Base-by-base conservation (phyloP, 1,284 basidiomycete genomes). In the Ganoderma leucocontextum region DNA sequence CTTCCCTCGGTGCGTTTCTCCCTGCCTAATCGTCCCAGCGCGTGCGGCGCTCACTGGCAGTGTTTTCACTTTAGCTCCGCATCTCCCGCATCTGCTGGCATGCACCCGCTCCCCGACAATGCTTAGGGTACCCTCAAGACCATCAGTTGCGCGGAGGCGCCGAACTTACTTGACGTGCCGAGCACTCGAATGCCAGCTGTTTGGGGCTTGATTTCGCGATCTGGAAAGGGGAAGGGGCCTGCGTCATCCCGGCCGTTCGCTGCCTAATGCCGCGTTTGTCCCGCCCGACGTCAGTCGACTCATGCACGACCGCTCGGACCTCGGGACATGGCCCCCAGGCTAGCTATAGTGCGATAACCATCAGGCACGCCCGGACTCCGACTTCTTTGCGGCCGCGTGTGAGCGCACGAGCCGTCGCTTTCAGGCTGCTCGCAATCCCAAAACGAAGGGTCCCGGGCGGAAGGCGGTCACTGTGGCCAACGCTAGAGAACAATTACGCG, bases 231-330 rank as follows among this genome's bases (percentile, higher is more conserved):
- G 52, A 29, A 4, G 12, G 52, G 29, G 4, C n/a, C n/a, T n/a
- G 38, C 12, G 38, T 33, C 25, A 15, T 6, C 13, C 52, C 29
- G 13, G 29, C 52, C 29, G 4, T 8, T 5, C 47, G 19, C 5
- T 33, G 29, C 33, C 52, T 33, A 53, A 17, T 15, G 52, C 52
- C 29, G 52, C 25, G 22, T 17, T 33, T 15, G 25, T 33, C 52
- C 52, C 52, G 52, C 52, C 52, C 52, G 22, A 53, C 52, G 52
- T 53, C 52, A 53, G 10, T 33, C 10, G 49, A 52, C 39, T 29
- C 29, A 29, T n/a, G 44, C 19, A 8, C 19, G 44, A 7, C 19
- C 44, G 39, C 12, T 10, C 22, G 47, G 47, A 49, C 47, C 47
- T 49, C 22, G n/a, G 47, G 22, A 17, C 52, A 53, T 4, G 13